Evolutionary conservation across 176 grass and related monocot genomes (phyloP).

Genomic region (Triticum timopheevii): DNA sequence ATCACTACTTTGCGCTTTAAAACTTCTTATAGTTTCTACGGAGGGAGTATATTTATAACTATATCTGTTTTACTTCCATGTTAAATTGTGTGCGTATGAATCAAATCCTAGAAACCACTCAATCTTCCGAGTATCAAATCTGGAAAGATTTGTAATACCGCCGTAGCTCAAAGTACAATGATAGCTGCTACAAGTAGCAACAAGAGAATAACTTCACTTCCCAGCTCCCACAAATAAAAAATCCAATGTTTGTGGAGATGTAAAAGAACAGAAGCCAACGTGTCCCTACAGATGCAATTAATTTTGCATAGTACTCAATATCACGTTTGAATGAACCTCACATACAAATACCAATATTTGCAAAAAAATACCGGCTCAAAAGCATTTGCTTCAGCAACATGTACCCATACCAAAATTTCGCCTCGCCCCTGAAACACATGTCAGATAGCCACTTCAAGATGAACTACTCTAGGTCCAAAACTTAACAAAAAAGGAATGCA

Average conservation of each 20-base stretch:
- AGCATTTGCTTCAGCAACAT: conserved; percentile 67
- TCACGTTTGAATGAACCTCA: not conserved
- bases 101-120: not conserved
- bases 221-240: not conserved
- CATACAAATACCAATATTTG: not conserved
- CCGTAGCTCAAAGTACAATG: not conserved
- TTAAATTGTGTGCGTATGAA: not conserved
- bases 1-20: no score
- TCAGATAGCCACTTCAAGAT: conserved; percentile 31
- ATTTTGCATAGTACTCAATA: not conserved
- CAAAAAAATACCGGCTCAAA: conserved; percentile 77
- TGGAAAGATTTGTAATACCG: no score
- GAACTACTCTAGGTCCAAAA: conserved; percentile 9
- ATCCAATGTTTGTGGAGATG: not conserved
- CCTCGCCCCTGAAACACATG: conserved; percentile 71
- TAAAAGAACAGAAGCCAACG: conserved; percentile 1
- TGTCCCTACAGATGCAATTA: not conserved
- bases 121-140: not conserved
- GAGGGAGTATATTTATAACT: not conserved
- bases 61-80: no score
- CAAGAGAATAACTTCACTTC: not conserved
- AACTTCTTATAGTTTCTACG: no score
- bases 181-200: not conserved
- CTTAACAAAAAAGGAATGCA: not conserved
- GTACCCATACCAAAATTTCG: conserved; percentile 93